Conservation (phyloP, 352 stramenopile species). For the Phytopythium oedochilum region DNA sequence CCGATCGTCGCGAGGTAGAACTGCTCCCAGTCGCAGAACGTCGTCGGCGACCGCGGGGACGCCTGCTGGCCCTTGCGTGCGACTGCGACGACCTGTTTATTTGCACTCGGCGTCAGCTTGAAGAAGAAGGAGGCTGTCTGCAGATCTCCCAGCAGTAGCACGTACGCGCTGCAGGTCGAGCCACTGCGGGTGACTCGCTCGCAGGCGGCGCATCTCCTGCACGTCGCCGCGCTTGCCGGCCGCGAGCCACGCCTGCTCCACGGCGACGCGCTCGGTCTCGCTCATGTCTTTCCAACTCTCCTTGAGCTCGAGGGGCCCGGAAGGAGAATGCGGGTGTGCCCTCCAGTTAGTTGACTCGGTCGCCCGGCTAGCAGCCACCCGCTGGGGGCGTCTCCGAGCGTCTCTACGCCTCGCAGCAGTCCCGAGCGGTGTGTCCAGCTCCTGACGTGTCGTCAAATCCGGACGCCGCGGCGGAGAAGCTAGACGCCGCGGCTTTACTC, state of each 20-base stretch:
- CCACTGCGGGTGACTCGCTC: conserved; percentile 11
- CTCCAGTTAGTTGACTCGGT: too few relatives aligned
- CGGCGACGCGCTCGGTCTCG: conserved; percentile 1
- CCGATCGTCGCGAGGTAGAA: conserved; percentile 29
- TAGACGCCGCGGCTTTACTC: not conserved
- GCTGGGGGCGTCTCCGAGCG: not conserved
- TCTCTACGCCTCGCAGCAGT: conserved; percentile 1
- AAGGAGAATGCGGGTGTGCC: not conserved
- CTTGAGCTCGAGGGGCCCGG: not conserved
- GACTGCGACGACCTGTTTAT: not conserved
- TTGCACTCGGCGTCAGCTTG: too few relatives aligned
- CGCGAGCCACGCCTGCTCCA: conserved; percentile 10
- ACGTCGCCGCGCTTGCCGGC: conserved; percentile 9
- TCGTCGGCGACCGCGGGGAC: conserved; percentile 9
- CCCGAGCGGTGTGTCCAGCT: not conserved
- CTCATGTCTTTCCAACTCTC: not conserved
- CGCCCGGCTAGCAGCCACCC: not conserved
- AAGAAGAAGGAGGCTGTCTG: too few relatives aligned
- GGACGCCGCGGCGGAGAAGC: not conserved
- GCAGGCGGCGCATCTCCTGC: conserved; percentile 10
- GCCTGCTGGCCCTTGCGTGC: not conserved
- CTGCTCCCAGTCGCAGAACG: conserved; percentile 30
- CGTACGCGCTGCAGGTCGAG: conserved; percentile 13
- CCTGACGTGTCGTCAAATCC: too few relatives aligned
- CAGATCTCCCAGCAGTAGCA: too few relatives aligned